Evolutionary conservation across 1,139 yeast species (phyloP), one percentile per base, ranked within the genome.

Genomic region (Torulaspora globosa): DNA sequence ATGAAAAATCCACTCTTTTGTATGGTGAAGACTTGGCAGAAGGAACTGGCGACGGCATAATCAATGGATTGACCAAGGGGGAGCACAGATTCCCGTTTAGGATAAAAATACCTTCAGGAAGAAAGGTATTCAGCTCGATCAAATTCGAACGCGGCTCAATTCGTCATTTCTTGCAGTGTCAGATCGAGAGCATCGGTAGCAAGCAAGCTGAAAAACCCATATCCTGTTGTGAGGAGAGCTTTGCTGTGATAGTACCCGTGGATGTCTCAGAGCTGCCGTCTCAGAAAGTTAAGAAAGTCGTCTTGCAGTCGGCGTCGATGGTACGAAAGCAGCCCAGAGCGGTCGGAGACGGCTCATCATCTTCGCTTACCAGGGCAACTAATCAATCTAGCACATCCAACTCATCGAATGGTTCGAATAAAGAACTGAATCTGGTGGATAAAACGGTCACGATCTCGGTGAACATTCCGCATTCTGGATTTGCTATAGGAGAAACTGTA

Each of bases 21-120:
- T 86, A 84, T 67, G 95, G 94, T 0, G 72, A 55, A 5, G 49
- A 41, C 10, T 36, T 35, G 10, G 23, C 47, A 9, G 61, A 56
- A 26, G 55, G 55, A 30, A 67, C 62, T 38, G 58, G 55, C 21
- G 37, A 52, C 46, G 31, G 57, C 32, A 58, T 48, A 6, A 40
- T 50, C 2, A 59, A 60, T 24, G 87, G 87, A 0, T 62, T 84
- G 21, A 76, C 79, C 38, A 80, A 80, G 55, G 97, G 97, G 24
- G 92, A 86, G 59, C 97, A 89, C 65, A 70, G 87, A 32, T 89
- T 89, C 62, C 95, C 95, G 11, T 89, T 89, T 59, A 79, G 84
- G 42, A 86, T 88, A 37, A 82, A 78, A 53, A 71, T 89, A 24
- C 96, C 96, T 1, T 75, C 45, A n/a, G 49, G 74, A 54, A 80